These are phyloP conservation scores for Jackrogersella multiformis DNA, from an alignment of 495 filamentous ascomycete genomes.

Conservation along the genomic window DNA sequence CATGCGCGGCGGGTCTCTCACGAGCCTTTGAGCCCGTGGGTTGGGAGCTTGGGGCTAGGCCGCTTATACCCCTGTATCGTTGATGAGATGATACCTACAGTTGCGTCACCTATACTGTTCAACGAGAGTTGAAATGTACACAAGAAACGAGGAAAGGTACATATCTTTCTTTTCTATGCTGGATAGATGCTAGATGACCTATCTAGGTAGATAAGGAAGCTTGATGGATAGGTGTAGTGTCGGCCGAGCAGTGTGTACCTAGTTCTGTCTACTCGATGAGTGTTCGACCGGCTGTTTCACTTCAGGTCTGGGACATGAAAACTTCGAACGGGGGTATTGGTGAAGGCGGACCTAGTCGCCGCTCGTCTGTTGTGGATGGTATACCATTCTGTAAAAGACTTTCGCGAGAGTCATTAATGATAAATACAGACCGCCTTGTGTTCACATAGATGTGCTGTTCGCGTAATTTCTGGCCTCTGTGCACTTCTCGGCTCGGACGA, in stretches of 20 bases:
- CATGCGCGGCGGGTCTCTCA: conserved; percentile 36
- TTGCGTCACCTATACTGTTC: background rate
- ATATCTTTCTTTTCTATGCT: background rate
- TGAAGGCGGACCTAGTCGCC: background rate
- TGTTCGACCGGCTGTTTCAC: background rate
- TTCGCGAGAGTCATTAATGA: background rate
- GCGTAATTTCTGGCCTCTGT: too few species aligned
- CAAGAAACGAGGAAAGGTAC: background rate
- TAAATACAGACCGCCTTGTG: background rate
- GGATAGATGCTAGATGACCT: background rate
- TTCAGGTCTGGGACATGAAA: background rate
- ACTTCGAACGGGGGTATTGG: background rate
- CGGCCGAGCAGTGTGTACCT: background rate
- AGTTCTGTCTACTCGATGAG: background rate
- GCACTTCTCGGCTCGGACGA: too few species aligned
- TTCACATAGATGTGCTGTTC: background rate
- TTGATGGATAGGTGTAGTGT: background rate
- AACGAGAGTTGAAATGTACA: background rate
- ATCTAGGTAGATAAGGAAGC: background rate
- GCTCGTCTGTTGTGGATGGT: background rate
- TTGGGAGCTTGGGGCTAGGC: too few species aligned
- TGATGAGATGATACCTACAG: too few species aligned
- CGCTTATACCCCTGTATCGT: too few species aligned
- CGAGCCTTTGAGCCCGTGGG: conserved; percentile 1
- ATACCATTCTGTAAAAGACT: background rate